Conservation (phyloP, 2,329 filamentous ascomycete genomes). For the Fusarium nodosum region DNA sequence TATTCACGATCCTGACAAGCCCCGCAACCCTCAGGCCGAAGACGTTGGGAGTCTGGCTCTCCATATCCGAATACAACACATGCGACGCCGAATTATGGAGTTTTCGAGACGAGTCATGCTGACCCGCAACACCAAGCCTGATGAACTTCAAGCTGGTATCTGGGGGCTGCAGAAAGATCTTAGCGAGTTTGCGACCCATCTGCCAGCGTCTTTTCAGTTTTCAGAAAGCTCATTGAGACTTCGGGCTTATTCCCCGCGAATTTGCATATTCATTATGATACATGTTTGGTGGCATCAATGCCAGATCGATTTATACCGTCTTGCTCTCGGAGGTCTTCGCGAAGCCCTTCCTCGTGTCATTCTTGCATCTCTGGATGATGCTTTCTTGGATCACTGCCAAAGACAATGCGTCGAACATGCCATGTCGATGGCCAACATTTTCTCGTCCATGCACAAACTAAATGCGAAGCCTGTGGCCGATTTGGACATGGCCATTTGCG, state of each 20-base stretch:
- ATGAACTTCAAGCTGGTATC: conserved; percentile 60
- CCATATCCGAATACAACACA: conserved; percentile 68
- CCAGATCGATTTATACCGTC: conserved; percentile 68
- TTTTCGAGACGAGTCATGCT: conserved; percentile 62
- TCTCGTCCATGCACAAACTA: conserved; percentile 64
- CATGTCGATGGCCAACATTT: conserved; percentile 68
- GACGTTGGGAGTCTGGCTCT: conserved; percentile 69
- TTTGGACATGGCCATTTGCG: conserved; percentile 67
- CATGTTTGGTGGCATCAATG: conserved; percentile 72
- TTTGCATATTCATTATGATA: conserved; percentile 72
- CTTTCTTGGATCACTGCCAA: conserved; percentile 64
- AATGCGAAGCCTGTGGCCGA: conserved; percentile 67
- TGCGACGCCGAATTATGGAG: conserved; percentile 67
- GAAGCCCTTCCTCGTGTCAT: conserved; percentile 63
- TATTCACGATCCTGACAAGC: conserved; percentile 59
- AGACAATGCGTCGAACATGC: conserved; percentile 68
- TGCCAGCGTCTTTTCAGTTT: conserved; percentile 69
- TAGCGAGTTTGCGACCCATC: conserved; percentile 65
- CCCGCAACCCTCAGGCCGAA: conserved; percentile 58
- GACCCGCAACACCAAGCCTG: conserved; percentile 57
- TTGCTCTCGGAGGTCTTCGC: conserved; percentile 65
- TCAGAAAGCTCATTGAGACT: conserved; percentile 69
- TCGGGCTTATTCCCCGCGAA: conserved; percentile 68
- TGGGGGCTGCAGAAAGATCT: conserved; percentile 64
- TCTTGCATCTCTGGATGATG: conserved; percentile 62